Evolutionary conservation across 441 rosid genomes (phyloP), one percentile per base, ranked within the genome.

Genomic region (Theobroma grandiflorum): DNA sequence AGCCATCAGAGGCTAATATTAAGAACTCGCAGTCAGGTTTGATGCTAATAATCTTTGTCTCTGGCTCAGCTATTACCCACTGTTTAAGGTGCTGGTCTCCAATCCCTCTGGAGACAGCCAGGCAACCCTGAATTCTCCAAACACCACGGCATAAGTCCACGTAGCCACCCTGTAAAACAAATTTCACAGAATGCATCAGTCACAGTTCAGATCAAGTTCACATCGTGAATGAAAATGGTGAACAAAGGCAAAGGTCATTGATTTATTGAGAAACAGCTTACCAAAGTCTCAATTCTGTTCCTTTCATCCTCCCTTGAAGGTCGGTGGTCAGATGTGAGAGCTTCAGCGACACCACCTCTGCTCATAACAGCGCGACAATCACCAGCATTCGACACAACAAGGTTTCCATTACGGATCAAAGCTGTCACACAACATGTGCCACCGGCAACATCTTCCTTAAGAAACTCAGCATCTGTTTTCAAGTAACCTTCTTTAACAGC

Each of bases 361-460:
- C 96, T 88, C 89, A 92, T 61, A 49, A 92, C 96, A 47, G 96
- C 96, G 2, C 96, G 93, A 67, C 94, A 92, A 59, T 92, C 96
- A 49, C 96, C 96, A 4, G 89, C 94, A 26, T 91, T 91, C 20
- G 96, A 82, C 4, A 92, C 90, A 1, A 87, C 81, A 43, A 92
- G 89, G 71, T 83, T 78, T 65, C 94, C 90, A 0, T 86, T 80
- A 2, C 67, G 73, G 52, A 93, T 62, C 82, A 90, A 69, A 75
- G 95, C 95, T 1, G 97, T 93, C 37, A 93, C 90, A 57, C 94
- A 93, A 42, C 97, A 93, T 9, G 94, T 81, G 38, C 97, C 97
- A 42, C 97, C 94, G 3, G 77, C 66, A 1, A 79, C 78, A n/a
- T 85, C 88, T 83, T 85, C 81, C 59, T 74, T 80, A 6, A 91